Base-by-base conservation (phyloP, 805 yeast species). In the Ogataea sp. region DNA sequence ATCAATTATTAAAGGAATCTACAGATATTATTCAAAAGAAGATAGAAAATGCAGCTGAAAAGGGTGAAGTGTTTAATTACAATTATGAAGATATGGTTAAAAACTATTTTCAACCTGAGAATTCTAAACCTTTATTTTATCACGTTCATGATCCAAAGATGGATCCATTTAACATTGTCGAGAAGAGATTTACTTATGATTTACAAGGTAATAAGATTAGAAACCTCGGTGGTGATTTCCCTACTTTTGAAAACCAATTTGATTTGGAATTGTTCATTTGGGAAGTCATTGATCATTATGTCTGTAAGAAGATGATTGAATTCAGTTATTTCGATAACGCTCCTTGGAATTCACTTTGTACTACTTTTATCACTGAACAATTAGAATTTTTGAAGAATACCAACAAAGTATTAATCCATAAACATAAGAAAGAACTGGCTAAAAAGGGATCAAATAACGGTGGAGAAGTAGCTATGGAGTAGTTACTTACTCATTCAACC, bases 81-180 rank as follows among this genome's bases (percentile, higher is more conserved):
- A 43, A 48, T 30, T 59, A 59, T 46, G 54, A 53, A 37, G 42
- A 48, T 29, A 50, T 50, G 38, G 55, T 44, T 43, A 43, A 49
- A 14, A 43, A 52, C 33, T 46, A 38, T 33, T 60, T 60, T 47
- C 45, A 48, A 17, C 49, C 57, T 16, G 45, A 47, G 11, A 55
- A 52, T 39, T 53, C 60, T 1, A 50, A 52, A 34, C 58, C 54
- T 34, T 42, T 61, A 37, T 58, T 61, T 32, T 74, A 46, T 34
- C 80, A 74, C 46, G 72, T 75, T 24, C 75, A 74, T 52, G 71
- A 62, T 52, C 79, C 79, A 16, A 73, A 73, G 54, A 64, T 74
- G 51, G 67, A 73, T 49, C 79, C 79, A 2, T 72, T 73, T 67
- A 54, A 47, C 21, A 57, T 58, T 27, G 45, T 53, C 29, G 49